Evolutionary conservation across 805 yeast genomes (phyloP).

Genomic region (Hemisphaericaspora nanyangensis): DNA sequence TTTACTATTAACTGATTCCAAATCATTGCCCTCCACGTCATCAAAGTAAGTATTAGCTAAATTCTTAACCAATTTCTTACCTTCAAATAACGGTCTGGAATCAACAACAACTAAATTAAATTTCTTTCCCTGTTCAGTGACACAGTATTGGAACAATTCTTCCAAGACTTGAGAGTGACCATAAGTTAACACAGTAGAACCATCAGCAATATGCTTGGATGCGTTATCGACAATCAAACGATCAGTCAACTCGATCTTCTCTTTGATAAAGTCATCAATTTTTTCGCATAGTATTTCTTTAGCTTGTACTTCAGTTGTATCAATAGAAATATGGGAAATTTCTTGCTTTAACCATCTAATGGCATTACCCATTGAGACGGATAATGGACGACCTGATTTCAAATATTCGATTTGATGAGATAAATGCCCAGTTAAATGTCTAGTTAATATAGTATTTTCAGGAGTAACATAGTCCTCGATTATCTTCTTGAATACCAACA

Average conservation of each 20-base stretch:
- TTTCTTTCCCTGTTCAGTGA: constrained; percentile 51
- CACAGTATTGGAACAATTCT: constrained; percentile 67
- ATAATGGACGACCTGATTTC: constrained; percentile 85
- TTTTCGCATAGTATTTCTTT: constrained; percentile 57
- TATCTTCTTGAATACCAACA: constrained; percentile 77
- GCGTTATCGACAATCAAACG: constrained; percentile 80
- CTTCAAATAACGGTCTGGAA: constrained; percentile 92
- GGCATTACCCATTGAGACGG: constrained; percentile 95
- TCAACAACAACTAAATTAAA: constrained; percentile 87
- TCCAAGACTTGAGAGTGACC: constrained; percentile 85
- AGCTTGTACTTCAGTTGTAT: constrained; percentile 62
- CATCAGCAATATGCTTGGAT: constrained; percentile 67
- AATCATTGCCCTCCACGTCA: constrained; percentile 13
- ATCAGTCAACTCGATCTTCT: constrained; percentile 80
- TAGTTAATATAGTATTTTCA: constrained; percentile 73
- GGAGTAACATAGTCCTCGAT: constrained; percentile 83
- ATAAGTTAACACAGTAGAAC: constrained; percentile 78
- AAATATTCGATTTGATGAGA: constrained; percentile 91
- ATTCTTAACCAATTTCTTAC: constrained; percentile 67
- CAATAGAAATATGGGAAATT: constrained; percentile 77
- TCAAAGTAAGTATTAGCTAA: constrained; percentile 44
- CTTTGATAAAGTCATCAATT: constrained; percentile 79
- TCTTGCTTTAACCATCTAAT: constrained; percentile 96
- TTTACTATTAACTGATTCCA: constrained; percentile 16
- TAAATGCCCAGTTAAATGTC: constrained; percentile 84